phyloP scores from a whole-genome alignment of 1,284 basidiomycete genomes.

The Ganoderma sinense region DNA sequence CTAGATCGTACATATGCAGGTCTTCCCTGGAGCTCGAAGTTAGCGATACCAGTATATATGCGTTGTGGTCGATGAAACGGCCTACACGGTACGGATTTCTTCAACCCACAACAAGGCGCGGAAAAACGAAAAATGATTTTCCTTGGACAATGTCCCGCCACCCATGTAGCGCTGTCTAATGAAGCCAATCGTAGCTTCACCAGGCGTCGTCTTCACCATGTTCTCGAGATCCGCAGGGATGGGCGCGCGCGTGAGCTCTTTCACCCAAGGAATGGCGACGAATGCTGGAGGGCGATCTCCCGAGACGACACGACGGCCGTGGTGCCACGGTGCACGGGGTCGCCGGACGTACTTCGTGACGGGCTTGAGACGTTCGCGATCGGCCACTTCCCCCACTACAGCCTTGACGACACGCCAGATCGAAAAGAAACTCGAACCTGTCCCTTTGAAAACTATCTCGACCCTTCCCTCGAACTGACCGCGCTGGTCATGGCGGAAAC shows the following conservation, averaged over 20 bases:
- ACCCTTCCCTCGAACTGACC: conserved; percentile 29
- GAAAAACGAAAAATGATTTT: not conserved
- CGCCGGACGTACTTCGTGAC: conserved; percentile 36
- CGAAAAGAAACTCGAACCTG: conserved; percentile 29
- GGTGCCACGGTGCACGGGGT: conserved; percentile 22
- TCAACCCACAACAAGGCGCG: conserved; percentile 6
- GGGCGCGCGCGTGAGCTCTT: conserved; percentile 16
- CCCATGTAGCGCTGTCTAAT: conserved; percentile 44
- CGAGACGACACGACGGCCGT: not conserved
- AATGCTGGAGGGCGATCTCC: conserved; percentile 24
- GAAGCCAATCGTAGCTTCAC: conserved; percentile 18
- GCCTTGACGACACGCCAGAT: conserved; percentile 36
- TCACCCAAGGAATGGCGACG: conserved; percentile 22
- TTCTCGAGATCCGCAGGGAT: conserved; percentile 17
- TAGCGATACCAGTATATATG: not conserved
- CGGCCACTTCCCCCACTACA: conserved; percentile 37
- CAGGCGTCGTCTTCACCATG: conserved; percentile 22
- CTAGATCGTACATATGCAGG: conserved; percentile 64
- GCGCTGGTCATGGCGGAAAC: conserved; percentile 10
- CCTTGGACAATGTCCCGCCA: not conserved
- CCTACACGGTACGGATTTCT: conserved; percentile 6
- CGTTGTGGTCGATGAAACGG: not conserved
- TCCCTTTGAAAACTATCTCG: conserved; percentile 26
- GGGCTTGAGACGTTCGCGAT: conserved; percentile 37
- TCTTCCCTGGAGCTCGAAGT: conserved; percentile 50